phyloP scores from a whole-genome alignment of 2,329 filamentous ascomycete genomes.

The Aspergillus pseudoviridinutans region DNA sequence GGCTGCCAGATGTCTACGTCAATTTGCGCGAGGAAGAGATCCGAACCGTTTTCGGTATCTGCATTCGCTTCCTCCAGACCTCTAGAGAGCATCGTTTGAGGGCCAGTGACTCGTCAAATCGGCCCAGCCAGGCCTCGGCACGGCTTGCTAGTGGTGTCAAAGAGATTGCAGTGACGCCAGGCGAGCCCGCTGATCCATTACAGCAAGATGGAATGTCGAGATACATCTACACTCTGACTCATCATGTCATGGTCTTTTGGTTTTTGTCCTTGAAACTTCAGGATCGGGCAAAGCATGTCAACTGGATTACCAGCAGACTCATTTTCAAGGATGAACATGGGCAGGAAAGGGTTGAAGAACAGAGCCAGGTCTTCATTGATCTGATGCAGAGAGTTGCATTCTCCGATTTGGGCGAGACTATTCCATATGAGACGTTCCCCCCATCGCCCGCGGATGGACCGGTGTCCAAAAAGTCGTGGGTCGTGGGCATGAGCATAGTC shows the following conservation, averaged over 20 bases:
- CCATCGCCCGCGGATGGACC: slow-evolving; percentile 40
- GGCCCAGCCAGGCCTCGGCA: slow-evolving; percentile 33
- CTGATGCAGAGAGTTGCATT: slow-evolving; percentile 89
- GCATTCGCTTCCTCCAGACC: slow-evolving; percentile 87
- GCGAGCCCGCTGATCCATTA: slow-evolving; percentile 34
- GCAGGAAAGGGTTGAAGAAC: slow-evolving; percentile 76
- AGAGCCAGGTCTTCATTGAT: slow-evolving; percentile 88
- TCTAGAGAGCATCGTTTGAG: slow-evolving; percentile 60
- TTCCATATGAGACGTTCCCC: slow-evolving; percentile 40
- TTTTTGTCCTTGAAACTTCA: slow-evolving; percentile 84
- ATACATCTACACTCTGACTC: slow-evolving; percentile 90
- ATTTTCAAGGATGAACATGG: slow-evolving; percentile 72
- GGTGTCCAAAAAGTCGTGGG: slow-evolving; percentile 46
- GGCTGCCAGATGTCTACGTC: slow-evolving; percentile 77
- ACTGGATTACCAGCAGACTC: slow-evolving; percentile 85
- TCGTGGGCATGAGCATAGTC: slow-evolving; percentile 50
- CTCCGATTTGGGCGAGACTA: slow-evolving; percentile 72
- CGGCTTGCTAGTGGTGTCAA: slow-evolving; percentile 43
- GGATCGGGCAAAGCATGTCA: slow-evolving; percentile 78
- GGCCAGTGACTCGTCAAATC: slow-evolving; percentile 28
- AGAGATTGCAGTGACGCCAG: slow-evolving; percentile 34
- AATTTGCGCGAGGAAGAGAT: slow-evolving; percentile 92
- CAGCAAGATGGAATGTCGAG: slow-evolving; percentile 74
- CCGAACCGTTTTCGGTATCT: slow-evolving; percentile 90
- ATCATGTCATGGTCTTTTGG: slow-evolving; percentile 96